Conservation (phyloP, 2,329 filamentous ascomycete genomes). For the Arachnomyces sp. region DNA sequence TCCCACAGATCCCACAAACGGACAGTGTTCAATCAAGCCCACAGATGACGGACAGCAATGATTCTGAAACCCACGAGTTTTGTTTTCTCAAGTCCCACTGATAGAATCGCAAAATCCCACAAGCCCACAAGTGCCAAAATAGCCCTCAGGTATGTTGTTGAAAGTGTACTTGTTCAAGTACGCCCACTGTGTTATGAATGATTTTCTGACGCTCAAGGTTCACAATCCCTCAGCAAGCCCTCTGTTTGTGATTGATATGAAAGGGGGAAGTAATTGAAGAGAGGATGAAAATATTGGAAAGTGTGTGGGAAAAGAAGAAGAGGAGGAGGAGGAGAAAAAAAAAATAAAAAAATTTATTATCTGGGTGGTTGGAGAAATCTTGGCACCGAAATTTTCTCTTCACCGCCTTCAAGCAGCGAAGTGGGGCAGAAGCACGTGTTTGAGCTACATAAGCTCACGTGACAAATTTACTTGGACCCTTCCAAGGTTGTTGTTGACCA, state of each 20-base stretch:
- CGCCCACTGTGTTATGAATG: constrained; percentile 18
- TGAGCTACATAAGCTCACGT: no score
- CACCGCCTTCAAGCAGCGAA: constrained; percentile 21
- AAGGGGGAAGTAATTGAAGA: constrained; percentile 3
- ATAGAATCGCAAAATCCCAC: constrained; percentile 32
- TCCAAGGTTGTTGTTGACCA: no score
- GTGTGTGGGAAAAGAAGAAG: constrained; percentile 8
- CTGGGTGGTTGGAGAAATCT: constrained; percentile 22
- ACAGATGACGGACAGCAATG: constrained; percentile 35
- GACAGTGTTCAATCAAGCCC: constrained; percentile 34
- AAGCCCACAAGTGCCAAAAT: constrained; percentile 33
- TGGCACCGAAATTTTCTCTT: constrained; percentile 9
- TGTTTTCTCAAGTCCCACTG: constrained; percentile 27
- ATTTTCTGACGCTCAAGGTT: constrained; percentile 24
- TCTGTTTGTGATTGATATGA: constrained; percentile 8
- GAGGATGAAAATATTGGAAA: constrained; percentile 13
- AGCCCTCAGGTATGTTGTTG: constrained; percentile 33
- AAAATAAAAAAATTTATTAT: constrained; percentile 14
- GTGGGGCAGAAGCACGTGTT: no score
- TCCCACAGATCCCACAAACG: constrained; percentile 31
- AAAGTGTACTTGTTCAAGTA: constrained; percentile 26
- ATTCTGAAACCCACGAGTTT: constrained; percentile 34
- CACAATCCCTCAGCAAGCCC: constrained; percentile 12
- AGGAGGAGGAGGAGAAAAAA: constrained; percentile 5
- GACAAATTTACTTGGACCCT: no score